Evolutionary conservation across 129 eudicot species (phyloP).

Genomic region (Helianthus tuberosus): DNA sequence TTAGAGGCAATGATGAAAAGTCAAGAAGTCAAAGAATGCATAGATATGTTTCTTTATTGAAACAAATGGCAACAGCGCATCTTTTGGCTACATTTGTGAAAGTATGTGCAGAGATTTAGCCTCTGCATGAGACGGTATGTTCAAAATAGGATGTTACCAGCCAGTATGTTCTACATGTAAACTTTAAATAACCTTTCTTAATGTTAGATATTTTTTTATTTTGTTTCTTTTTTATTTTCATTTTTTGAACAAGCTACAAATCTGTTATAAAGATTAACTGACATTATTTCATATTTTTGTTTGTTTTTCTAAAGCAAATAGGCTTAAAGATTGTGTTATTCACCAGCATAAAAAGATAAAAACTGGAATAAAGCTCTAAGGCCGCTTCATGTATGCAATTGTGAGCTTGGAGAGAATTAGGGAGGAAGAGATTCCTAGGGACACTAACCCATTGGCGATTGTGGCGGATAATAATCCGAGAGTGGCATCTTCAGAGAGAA

Average conservation of each 20-base stretch:
- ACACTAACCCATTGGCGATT: no score
- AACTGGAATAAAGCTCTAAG: no score
- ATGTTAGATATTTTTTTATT: no score
- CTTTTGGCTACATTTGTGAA: constrained; percentile 95
- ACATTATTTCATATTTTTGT: neutral
- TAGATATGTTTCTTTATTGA: constrained; percentile 71
- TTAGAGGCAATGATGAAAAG: constrained; percentile 84
- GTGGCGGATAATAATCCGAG: no score
- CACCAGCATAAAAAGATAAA: no score
- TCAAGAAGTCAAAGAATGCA: constrained; percentile 91
- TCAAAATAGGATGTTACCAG: constrained; percentile 71
- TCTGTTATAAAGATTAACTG: neutral
- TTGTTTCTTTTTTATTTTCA: no score
- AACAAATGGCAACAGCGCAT: constrained; percentile 99
- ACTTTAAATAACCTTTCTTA: neutral
- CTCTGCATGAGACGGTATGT: constrained; percentile 85
- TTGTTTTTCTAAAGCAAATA: no score
- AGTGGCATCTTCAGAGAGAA: no score
- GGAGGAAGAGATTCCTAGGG: no score
- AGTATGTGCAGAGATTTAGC: constrained; percentile 88
- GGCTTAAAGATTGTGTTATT: no score
- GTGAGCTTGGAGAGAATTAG: no score
- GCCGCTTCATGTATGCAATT: no score
- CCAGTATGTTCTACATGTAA: constrained; percentile 89
- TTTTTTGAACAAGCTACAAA: neutral